Evolutionary conservation across 2,329 filamentous ascomycete genomes (phyloP).

Genomic region (Aspergillus puulaauensis): DNA sequence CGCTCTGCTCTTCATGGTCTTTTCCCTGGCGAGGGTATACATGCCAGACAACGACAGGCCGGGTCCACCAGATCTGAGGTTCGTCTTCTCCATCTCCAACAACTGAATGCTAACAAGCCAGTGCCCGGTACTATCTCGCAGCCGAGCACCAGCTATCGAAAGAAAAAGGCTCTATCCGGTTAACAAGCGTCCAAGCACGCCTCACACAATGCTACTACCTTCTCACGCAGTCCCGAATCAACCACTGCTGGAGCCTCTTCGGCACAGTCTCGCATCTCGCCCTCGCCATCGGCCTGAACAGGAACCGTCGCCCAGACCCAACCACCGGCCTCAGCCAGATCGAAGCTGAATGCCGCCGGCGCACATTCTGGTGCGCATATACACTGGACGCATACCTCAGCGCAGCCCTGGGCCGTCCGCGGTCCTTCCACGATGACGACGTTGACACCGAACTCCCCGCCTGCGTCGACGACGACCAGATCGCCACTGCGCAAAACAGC

Average conservation of each 20-base stretch:
- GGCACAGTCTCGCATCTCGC: slow-evolving; percentile 44
- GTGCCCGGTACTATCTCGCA: slow-evolving; percentile 8
- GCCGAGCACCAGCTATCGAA: slow-evolving; percentile 37
- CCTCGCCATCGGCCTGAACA: slow-evolving; percentile 24
- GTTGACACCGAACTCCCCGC: slow-evolving; percentile 20
- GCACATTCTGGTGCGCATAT: slow-evolving; percentile 24
- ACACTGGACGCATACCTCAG: slow-evolving; percentile 23
- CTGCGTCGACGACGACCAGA: slow-evolving; percentile 10
- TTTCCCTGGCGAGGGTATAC: slow-evolving; percentile 1
- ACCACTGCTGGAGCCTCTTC: slow-evolving; percentile 50
- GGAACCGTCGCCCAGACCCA: slow-evolving; percentile 12
- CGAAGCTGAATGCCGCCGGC: slow-evolving; percentile 18
- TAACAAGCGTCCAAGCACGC: slow-evolving; percentile 45
- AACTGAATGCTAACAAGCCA: background rate
- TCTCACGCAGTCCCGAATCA: slow-evolving; percentile 46
- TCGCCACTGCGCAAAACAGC: background rate
- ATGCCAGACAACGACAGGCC: slow-evolving; percentile 6
- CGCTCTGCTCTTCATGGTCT: slow-evolving; percentile 11
- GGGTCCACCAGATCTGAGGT: background rate
- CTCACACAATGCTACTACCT: slow-evolving; percentile 47
- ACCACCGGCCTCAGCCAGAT: slow-evolving; percentile 7
- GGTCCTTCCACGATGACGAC: slow-evolving; percentile 23
- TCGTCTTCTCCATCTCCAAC: background rate
- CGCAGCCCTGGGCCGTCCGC: slow-evolving; percentile 17
- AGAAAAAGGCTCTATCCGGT: slow-evolving; percentile 40